Base-by-base conservation (phyloP, 2,329 filamentous ascomycete species). In the Aspergillus ustus region DNA sequence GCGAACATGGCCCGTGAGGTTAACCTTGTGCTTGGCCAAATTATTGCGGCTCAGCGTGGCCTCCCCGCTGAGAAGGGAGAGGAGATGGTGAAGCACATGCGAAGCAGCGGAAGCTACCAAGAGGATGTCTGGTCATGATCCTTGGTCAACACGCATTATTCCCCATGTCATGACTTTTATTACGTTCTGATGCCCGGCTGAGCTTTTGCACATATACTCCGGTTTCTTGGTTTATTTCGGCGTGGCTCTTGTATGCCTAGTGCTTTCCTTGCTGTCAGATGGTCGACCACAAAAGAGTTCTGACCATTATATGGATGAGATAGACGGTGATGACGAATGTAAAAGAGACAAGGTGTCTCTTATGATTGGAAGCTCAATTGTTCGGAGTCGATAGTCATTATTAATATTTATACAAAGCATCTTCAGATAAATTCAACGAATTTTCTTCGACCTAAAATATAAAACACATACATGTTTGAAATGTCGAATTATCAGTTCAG, bases 1-100 rank as follows among this genome's bases (percentile, higher is more conserved):
- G 91, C 95, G 60, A 93, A 97, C 82, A 97, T 97, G 93, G 93
- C 93, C 51, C 89, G 93, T 61, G 93, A 96, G 76, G 93, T 97
- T 72, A 97, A 96, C 76, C 84, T 89, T 25, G 87, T 92, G n/a
- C 84, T 99, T 48, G 90, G 85, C 28, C 89, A 96, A 75, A 96
- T 98, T 73, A 89, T 99, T 69, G 84, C 93, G 28, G 88, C 93
- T 75, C 86, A 96, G 77, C 87, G 95, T 57, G 90, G 90, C 54
- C 85, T 98, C 61, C 84, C 92, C 1, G 90, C 94, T 72, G 83
- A 89, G 66, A 97, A 97, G 85, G 95, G 88, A 15, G 95, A 99
- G 80, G 94, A 98, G 74, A 89, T 97, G 72, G 93, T 99, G 63
- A 99, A 98, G 87, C 89, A 89, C 71, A 97, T 99, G 94, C 89